Conservation (phyloP, 106 monocot species). For the Posidonia australis region DNA sequence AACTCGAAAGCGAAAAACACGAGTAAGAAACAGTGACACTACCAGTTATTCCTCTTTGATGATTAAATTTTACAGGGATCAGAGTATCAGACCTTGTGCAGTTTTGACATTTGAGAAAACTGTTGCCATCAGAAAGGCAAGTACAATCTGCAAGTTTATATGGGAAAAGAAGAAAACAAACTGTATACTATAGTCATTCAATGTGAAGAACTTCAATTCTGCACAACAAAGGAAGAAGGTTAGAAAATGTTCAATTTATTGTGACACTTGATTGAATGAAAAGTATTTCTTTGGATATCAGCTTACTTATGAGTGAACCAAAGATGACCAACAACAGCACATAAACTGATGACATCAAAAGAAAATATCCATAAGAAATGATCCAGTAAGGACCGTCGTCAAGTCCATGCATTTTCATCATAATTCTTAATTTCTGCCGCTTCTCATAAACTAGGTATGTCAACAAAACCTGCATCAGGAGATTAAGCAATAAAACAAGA, state of each 20-base stretch:
- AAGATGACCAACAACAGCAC: slow-evolving; percentile 49
- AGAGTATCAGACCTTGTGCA: slow-evolving; percentile 32
- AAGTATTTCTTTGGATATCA: neutral
- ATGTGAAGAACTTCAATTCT: slow-evolving; percentile 49
- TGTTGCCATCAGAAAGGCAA: slow-evolving; percentile 45
- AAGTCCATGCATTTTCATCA: slow-evolving; percentile 95
- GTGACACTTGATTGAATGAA: too few relatives aligned
- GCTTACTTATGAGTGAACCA: slow-evolving; percentile 59
- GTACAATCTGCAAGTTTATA: slow-evolving; percentile 61
- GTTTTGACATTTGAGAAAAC: slow-evolving; percentile 53
- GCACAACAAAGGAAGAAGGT: neutral
- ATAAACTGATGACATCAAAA: slow-evolving; percentile 40
- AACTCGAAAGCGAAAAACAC: neutral
- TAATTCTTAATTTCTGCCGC: slow-evolving; percentile 59
- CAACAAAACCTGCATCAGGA: slow-evolving; percentile 41
- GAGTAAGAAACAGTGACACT: neutral
- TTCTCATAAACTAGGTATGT: slow-evolving; percentile 71
- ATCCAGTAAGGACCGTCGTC: slow-evolving; percentile 73
- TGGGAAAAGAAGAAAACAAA: slow-evolving; percentile 55
- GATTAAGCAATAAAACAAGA: neutral
- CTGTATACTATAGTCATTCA: slow-evolving; percentile 64
- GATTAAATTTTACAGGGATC: too few relatives aligned
- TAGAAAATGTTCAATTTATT: neutral
- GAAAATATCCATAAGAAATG: slow-evolving; percentile 71
- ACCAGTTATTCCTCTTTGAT: neutral